Base-by-base conservation (phyloP, 2,329 filamentous ascomycete genomes). In the Nannizziopsis arthrosporioides region DNA sequence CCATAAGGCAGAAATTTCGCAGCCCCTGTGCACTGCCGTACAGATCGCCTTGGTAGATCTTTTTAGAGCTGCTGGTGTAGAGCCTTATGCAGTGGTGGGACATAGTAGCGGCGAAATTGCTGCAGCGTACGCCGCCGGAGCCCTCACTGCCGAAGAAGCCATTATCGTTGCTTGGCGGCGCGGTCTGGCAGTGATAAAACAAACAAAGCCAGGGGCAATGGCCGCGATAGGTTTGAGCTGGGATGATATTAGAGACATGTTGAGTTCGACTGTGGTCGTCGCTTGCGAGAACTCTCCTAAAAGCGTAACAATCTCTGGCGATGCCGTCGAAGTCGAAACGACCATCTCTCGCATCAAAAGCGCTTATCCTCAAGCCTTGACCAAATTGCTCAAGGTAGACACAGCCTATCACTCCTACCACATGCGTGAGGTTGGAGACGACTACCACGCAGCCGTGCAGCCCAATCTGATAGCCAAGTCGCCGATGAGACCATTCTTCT, bases 221-320 rank as follows among this genome's bases (percentile, higher is more conserved):
- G 7, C 54, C 6, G 53, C 50, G 14, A 47, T 27, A 9, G 50
- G 47, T 10, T 2, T 55, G 5, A 12, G 34, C n/a, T 18, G 19
- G 11, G 37, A 32, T 17, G 42, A 54, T 5, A 10, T 45, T 11
- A 4, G 32, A 18, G 2, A 14, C 3, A 3, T 35, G 2, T 2
- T 19, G 14, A n/a, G 14, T 10, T 40, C 10, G 8, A 8, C 5
- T 4, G 40, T 15, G 12, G 32, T 65, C 2, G 54, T 68, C 18
- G 66, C 66, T 0, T 63, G 63, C 3, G 51, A 52, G 41, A 75
- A 75, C 52, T 63, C 62, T 19, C 63, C 69, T 0, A 41, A 51
- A 0, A 68, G 64, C 34, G 57, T 72, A 1, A 75, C 72, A 0
- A 35, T 73, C 0, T 71, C 70, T 5, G 72, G 73, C 0, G 66